phyloP scores from a whole-genome alignment of 2,329 filamentous ascomycete species.

The Microdochium paspali region DNA sequence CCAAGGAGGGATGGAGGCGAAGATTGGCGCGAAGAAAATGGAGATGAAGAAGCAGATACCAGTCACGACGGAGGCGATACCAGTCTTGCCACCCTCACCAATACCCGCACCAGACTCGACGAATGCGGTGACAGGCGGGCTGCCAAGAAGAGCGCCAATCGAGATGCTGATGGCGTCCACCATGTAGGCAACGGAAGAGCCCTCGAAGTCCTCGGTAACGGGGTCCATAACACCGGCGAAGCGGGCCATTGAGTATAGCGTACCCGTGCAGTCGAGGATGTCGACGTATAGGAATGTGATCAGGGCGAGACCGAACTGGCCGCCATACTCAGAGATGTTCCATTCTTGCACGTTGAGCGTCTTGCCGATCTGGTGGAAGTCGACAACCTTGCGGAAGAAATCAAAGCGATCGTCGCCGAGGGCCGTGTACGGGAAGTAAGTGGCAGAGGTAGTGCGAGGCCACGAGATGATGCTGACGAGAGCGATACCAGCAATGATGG shows the following conservation, averaged over 20 bases:
- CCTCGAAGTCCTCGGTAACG: slow-evolving; percentile 78
- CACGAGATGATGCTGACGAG: slow-evolving; percentile 84
- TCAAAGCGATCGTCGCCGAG: slow-evolving; percentile 64
- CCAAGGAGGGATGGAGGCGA: slow-evolving; percentile 82
- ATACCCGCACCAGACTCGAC: slow-evolving; percentile 88
- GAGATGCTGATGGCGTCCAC: slow-evolving; percentile 73
- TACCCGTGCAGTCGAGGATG: slow-evolving; percentile 79
- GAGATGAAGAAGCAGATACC: slow-evolving; percentile 80
- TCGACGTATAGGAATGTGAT: slow-evolving; percentile 89
- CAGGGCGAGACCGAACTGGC: slow-evolving; percentile 73
- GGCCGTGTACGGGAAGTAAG: slow-evolving; percentile 68
- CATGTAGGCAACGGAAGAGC: slow-evolving; percentile 73
- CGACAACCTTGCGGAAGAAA: slow-evolving; percentile 83
- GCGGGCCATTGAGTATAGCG: slow-evolving; percentile 81
- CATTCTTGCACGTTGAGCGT: slow-evolving; percentile 66
- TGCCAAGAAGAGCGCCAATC: slow-evolving; percentile 69
- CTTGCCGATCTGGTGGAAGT: slow-evolving; percentile 67
- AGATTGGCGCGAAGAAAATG: slow-evolving; percentile 84
- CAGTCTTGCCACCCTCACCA: slow-evolving; percentile 76
- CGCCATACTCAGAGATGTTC: slow-evolving; percentile 57
- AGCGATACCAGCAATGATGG: slow-evolving; percentile 74
- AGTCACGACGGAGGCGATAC: slow-evolving; percentile 69
- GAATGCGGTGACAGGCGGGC: slow-evolving; percentile 76
- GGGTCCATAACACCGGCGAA: slow-evolving; percentile 76
- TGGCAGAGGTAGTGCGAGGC: slow-evolving; percentile 67